Base-by-base conservation (phyloP, 2,329 filamentous ascomycete genomes). In the Hymenoscyphus linearis region DNA sequence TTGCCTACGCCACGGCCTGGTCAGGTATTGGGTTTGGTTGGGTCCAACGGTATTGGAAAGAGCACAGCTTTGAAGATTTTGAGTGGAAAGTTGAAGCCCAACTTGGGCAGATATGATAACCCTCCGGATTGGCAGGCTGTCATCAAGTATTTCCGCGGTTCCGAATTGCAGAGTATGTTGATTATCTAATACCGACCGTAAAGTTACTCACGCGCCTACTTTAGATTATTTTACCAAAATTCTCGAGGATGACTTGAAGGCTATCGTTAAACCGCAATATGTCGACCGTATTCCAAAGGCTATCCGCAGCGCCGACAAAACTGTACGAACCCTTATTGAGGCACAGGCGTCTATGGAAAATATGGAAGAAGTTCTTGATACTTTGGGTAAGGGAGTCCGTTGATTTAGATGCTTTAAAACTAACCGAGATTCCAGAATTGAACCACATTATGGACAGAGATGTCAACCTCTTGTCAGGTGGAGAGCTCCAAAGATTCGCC, bases 11-110 rank as follows among this genome's bases (percentile, higher is more conserved):
- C 95, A 66, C 88, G 95, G 64, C 93, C 95, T 35, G 95, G 95
- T 65, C 91, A 98, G 74, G 96, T 99, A 34, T 80, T 99, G 61
- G 95, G 95, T 81, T 84, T 99, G 58, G 96, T 99, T 52, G 96
- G 95, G 76, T 98, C 95, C 71, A 99, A 99, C 86, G 95, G 96
- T 91, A 99, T 98, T 72, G 95, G 95, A 78, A 99, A 99, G 86
- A 97, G 92, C 80, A 99, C 95, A n/a, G 96, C 95, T 9, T 81
- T 99, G 76, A 99, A 99, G 83, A 97, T 99, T 76, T 86, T 99
- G 72, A 96, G 91, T 73, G 95, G 95, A 74, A 99, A 98, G 80
- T 83, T 99, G 72, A 99, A 99, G 85, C 95, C 95, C 63, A 99
- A 99, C 77, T 77, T 99, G 78, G 95, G 96, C 68, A 85, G 89